Evolutionary conservation across 805 yeast species (phyloP).

Genomic region (Kazachstania viticola): DNA sequence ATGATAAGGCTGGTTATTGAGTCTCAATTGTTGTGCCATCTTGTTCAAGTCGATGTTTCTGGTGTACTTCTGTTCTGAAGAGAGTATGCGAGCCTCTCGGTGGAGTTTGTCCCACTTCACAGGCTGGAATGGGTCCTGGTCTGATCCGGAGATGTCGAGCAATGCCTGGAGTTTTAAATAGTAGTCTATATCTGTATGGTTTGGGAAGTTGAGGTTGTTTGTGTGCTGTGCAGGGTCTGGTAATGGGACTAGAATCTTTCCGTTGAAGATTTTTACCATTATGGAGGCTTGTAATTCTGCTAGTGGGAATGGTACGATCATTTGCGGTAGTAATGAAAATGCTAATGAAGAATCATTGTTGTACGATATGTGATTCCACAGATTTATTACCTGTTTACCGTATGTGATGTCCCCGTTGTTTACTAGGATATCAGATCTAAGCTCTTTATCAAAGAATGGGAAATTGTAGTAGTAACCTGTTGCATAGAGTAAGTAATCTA

Average conservation of each 20-base stretch:
- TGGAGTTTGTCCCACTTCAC: background rate
- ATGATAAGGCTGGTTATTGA: background rate
- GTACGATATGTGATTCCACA: conserved; percentile 51
- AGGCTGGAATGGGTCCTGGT: background rate
- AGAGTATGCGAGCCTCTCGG: background rate
- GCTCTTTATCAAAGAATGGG: conserved; percentile 30
- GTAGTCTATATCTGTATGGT: conserved; percentile 18
- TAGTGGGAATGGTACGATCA: conserved; percentile 50
- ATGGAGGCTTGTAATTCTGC: conserved; percentile 56
- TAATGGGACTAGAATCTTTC: conserved; percentile 40
- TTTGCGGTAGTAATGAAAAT: conserved; percentile 49
- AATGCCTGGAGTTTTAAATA: conserved; percentile 15
- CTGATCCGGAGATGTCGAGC: conserved; percentile 4
- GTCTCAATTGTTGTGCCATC: background rate
- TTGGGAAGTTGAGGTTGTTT: conserved; percentile 9
- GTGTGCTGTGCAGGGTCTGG: conserved; percentile 2
- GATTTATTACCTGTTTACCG: conserved; percentile 24
- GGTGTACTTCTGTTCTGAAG: background rate
- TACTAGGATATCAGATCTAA: conserved; percentile 12
- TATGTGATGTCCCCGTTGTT: background rate
- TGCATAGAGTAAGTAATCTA: conserved; percentile 35
- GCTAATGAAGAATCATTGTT: conserved; percentile 52
- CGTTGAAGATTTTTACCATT: conserved; percentile 50
- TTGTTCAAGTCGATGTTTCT: background rate
- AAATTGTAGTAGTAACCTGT: conserved; percentile 41